phyloP scores from a whole-genome alignment of 192 early-diverging fungal species.

The Coemansia sp. region DNA sequence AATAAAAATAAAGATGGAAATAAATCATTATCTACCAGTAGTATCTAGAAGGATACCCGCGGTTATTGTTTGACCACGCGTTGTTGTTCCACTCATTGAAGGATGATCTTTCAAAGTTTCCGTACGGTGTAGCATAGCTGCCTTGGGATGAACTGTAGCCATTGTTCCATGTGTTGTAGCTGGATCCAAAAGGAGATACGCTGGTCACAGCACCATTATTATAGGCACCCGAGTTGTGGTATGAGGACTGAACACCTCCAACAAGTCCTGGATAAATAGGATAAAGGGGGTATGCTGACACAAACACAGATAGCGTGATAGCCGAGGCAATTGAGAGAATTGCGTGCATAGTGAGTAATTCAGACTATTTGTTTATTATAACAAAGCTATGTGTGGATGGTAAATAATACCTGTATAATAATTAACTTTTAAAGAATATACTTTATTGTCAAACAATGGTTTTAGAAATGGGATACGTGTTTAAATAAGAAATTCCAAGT shows the following conservation, averaged over 20 bases:
- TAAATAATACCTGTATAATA: too few relatives aligned
- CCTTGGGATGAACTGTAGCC: slow-evolving; percentile 23
- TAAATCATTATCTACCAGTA: slow-evolving; percentile 3
- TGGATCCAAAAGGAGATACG: slow-evolving; percentile 24
- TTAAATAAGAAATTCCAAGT: too few relatives aligned
- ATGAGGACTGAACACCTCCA: slow-evolving; percentile 13
- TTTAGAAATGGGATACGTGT: too few relatives aligned
- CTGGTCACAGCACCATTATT: slow-evolving; percentile 18
- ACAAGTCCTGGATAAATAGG: slow-evolving; percentile 22
- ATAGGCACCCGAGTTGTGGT: slow-evolving; percentile 41
- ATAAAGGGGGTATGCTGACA: slow-evolving; percentile 23
- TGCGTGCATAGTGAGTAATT: not conserved
- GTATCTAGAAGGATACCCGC: slow-evolving; percentile 15
- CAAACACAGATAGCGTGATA: not conserved
- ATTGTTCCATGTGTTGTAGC: slow-evolving; percentile 33
- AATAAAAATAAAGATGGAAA: not conserved
- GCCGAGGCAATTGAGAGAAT: not conserved
- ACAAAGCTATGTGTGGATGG: not conserved
- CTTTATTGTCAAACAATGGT: too few relatives aligned
- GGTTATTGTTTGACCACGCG: slow-evolving; percentile 30
- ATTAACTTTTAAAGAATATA: too few relatives aligned
- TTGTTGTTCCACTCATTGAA: slow-evolving; percentile 40
- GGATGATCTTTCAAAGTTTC: slow-evolving; percentile 19
- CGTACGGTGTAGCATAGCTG: slow-evolving; percentile 19
- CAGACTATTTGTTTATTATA: not conserved